Conservation (phyloP, 2,329 filamentous ascomycete species). For the Blastomyces emzantsi region DNA sequence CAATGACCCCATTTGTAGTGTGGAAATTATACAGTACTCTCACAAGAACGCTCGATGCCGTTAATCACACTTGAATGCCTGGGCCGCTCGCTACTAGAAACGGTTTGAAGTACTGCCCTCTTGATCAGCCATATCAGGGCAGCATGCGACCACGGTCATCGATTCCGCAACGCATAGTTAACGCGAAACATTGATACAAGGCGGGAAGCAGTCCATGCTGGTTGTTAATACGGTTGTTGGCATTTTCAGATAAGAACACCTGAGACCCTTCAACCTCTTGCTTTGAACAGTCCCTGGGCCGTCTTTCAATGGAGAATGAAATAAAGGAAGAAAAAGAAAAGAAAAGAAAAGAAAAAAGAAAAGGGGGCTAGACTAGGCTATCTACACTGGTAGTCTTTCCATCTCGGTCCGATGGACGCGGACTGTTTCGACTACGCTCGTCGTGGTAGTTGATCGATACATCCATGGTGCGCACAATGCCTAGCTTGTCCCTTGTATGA, state of each 20-base stretch:
- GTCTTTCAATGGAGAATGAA: not conserved
- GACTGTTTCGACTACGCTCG: not conserved
- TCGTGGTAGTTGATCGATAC: not conserved
- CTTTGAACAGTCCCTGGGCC: not conserved
- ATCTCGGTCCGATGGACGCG: not conserved
- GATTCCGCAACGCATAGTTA: not conserved
- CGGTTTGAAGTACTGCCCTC: not conserved
- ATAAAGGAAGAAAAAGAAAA: not conserved
- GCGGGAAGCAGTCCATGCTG: not conserved
- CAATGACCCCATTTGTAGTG: not conserved
- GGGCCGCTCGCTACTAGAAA: not conserved
- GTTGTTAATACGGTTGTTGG: not conserved
- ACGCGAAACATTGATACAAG: not conserved
- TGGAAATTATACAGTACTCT: not conserved
- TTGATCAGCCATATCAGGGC: not conserved
- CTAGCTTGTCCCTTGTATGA: not conserved
- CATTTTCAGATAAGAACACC: not conserved
- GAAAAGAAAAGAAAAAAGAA: not conserved
- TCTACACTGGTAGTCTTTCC: not conserved
- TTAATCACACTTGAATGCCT: not conserved
- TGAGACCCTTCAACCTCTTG: not conserved
- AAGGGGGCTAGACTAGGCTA: not conserved
- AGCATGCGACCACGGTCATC: not conserved
- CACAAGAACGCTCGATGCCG: not conserved
- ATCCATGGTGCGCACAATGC: slow-evolving; percentile 1